Percentiles rank a stretch among this genome's conserved stretches.
These are phyloP conservation scores for Edaphochlamys debaryana DNA, from an alignment of 139 green algal species.

Conservation along the genomic window DNA sequence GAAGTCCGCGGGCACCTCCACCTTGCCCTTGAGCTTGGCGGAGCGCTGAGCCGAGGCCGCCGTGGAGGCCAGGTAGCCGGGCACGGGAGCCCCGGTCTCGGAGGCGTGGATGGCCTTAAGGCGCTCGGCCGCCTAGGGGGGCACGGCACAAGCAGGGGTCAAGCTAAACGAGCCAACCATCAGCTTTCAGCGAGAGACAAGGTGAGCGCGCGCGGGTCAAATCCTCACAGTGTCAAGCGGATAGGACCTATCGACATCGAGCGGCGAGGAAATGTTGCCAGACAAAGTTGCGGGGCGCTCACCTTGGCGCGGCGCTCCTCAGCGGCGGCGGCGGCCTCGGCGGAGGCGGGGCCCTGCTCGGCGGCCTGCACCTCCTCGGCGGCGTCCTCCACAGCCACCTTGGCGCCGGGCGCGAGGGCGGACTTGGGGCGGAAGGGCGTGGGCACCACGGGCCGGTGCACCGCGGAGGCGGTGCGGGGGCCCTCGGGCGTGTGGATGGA, in stretches of 20 bases:
- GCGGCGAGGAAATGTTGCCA: too few species aligned
- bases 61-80: slow-evolving; percentile 8
- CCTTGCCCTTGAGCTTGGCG: background rate
- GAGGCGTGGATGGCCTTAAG: slow-evolving; percentile 35
- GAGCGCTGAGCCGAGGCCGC: slow-evolving; percentile 3
- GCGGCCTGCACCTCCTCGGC: background rate
- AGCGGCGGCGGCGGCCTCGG: background rate
- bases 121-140: slow-evolving; percentile 7
- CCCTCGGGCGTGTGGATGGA: slow-evolving; percentile 38
- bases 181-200: too few species aligned
- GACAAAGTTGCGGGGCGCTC: too few species aligned
- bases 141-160: too few species aligned
- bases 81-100: background rate
- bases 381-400: background rate
- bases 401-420: too few species aligned
- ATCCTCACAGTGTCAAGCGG: too few species aligned
- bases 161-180: too few species aligned
- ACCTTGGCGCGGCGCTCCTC: slow-evolving; percentile 36
- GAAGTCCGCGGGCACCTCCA: background rate
- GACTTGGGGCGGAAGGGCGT: slow-evolving; percentile 33
- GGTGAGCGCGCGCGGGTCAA: too few species aligned
- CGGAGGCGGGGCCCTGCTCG: background rate
- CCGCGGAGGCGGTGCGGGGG: background rate
- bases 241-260: too few species aligned
- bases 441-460: slow-evolving; percentile 15